A percentile compares a stretch with the other conserved stretches of the same genome.
Evolutionary conservation across 2,329 filamentous ascomycete genomes (phyloP).

Genomic region (Albifimbria verrucaria): DNA sequence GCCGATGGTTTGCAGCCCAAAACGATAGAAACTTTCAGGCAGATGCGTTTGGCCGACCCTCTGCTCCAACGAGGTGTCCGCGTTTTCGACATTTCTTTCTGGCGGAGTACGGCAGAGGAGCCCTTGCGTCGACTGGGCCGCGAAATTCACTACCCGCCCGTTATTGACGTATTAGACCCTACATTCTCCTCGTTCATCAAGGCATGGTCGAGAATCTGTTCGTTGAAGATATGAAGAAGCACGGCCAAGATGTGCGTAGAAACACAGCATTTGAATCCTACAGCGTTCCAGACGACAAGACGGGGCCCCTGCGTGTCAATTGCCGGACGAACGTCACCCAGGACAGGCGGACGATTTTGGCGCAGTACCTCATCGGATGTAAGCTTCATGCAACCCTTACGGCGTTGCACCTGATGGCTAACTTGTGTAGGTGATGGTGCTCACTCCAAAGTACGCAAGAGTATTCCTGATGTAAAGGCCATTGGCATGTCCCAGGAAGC

Average conservation of each 20-base stretch:
- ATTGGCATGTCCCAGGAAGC: slow-evolving; percentile 51
- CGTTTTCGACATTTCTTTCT: slow-evolving; percentile 74
- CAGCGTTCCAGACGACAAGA: slow-evolving; percentile 39
- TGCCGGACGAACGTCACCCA: slow-evolving; percentile 50
- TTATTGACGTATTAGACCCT: slow-evolving; percentile 56
- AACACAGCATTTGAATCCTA: slow-evolving; percentile 63
- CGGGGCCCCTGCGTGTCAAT: slow-evolving; percentile 46
- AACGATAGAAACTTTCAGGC: slow-evolving; percentile 72
- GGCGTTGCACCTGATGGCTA: slow-evolving; percentile 6
- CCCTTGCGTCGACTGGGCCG: slow-evolving; percentile 59
- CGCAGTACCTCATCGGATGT: slow-evolving; percentile 68
- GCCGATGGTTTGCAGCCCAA: slow-evolving; percentile 76
- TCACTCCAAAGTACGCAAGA: slow-evolving; percentile 65
- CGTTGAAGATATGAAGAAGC: slow-evolving; percentile 63
- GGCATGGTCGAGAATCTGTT: slow-evolving; percentile 73
- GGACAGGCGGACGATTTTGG: slow-evolving; percentile 47
- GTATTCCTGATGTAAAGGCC: slow-evolving; percentile 55
- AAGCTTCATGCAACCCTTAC: slow-evolving; percentile 17
- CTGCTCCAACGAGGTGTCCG: slow-evolving; percentile 64
- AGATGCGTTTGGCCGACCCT: slow-evolving; percentile 69
- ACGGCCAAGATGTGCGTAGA: slow-evolving; percentile 60
- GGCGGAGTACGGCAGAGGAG: slow-evolving; percentile 52
- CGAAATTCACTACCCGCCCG: slow-evolving; percentile 65
- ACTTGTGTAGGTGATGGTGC: slow-evolving; percentile 58
- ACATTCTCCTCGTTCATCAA: slow-evolving; percentile 63